These are phyloP conservation scores for Arctium minus DNA, from an alignment of 129 eudicot species.

Conservation along the genomic window DNA sequence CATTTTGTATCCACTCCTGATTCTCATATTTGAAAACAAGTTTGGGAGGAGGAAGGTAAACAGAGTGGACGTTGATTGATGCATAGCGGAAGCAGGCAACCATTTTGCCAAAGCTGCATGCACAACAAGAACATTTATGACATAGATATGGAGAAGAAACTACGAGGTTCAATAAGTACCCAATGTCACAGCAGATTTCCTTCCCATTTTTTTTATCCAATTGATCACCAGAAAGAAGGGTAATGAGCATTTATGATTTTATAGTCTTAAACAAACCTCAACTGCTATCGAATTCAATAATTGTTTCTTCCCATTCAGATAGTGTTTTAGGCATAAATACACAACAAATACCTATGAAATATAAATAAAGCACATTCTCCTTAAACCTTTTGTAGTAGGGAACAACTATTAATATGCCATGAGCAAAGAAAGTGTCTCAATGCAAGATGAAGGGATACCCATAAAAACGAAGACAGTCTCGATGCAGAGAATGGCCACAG, in stretches of 20 bases:
- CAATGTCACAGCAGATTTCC: not conserved
- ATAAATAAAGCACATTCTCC: not conserved
- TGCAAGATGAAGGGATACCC: conserved; percentile 47
- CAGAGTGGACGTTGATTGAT: conserved; percentile 90
- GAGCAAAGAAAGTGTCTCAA: not conserved
- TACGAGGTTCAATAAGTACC: not conserved
- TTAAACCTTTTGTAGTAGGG: not conserved
- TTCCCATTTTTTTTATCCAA: not conserved
- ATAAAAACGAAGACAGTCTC: conserved; percentile 97
- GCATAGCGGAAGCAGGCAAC: conserved; percentile 99
- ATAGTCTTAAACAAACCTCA: not conserved
- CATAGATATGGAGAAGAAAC: not conserved
- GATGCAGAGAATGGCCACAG: conserved; percentile 97
- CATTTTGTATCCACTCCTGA: conserved; percentile 89
- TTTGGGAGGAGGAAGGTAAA: conserved; percentile 83
- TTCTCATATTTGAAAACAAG: conserved; percentile 73
- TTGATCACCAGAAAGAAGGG: not conserved
- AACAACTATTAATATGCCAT: not conserved
- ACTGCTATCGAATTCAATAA: not conserved
- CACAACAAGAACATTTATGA: not conserved
- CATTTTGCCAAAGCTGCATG: conserved; percentile 85
- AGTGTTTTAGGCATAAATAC: not conserved
- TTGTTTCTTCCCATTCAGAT: not conserved
- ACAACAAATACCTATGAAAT: not conserved
- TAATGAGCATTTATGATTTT: too few relatives aligned